Evolutionary conservation across 2,329 filamentous ascomycete species (phyloP), one percentile per base, ranked within the genome.

Genomic region (Colletotrichum coccodes): DNA sequence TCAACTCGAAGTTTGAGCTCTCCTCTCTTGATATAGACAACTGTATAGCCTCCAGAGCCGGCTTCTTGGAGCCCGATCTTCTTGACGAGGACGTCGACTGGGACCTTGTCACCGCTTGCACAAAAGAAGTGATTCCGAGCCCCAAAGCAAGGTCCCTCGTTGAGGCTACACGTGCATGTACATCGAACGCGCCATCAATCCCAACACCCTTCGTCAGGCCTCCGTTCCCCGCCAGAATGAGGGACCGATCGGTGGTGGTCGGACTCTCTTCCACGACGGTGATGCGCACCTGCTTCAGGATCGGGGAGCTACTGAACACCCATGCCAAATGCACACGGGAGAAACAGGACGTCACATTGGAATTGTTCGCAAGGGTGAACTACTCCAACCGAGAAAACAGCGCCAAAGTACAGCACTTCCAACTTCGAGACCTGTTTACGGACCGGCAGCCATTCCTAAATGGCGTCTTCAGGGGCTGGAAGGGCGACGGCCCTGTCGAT

Each of bases 371-470:
- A 4, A 83, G 87, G 30, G 86, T 92, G 2, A 81, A 81, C 1
- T 83, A 83, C 59, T 91, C 90, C 0, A 85, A 80, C 61, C 85
- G 90, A 0, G 87, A 90, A 64, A 77, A 79, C 14, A 76, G 80
- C 7, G 72, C 75, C 8, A 80, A 76, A 23, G 87, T 84, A 70
- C 90, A 93, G 73, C 82, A 87, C 63, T 92, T 93, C 70, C 84
- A 88, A n/a, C 87, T 93, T 57, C 81, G 83, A 44, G 90, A 92
- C 72, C 76, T 93, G 0, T 90, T 89, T 72, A 87, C 88, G 68
- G 84, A 88, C 23, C 82, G 81, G 12, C 85, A 85, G 6, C 90
- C 89, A 0, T 87, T 86, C 26, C 52, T 70, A 6, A 49, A 38
- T 7, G 64, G 70, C 12, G 26, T 3, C 14, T 14, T 70, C 30